Percentiles rank a stretch among this genome's conserved stretches.
phyloP scores from a whole-genome alignment of 1,284 basidiomycete genomes.

The Trametes versicolor region DNA sequence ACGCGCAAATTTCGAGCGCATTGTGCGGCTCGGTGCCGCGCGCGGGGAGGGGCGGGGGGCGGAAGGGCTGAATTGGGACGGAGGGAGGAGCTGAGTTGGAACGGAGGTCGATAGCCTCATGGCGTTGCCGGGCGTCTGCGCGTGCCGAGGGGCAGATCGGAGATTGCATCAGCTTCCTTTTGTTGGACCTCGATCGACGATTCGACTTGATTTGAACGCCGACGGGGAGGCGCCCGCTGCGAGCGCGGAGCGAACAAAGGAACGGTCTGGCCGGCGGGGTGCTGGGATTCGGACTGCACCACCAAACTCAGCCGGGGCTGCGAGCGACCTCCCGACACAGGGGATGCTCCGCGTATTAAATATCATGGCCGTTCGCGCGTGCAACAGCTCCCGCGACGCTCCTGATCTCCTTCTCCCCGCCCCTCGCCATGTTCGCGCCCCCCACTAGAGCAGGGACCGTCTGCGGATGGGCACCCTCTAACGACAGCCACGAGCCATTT shows the following conservation, averaged over 20 bases:
- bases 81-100: slow-evolving; percentile 27
- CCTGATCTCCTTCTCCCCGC: slow-evolving; percentile 18
- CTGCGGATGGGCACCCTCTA: slow-evolving; percentile 33
- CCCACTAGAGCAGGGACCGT: slow-evolving; percentile 29
- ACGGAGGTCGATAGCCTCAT: slow-evolving; percentile 35
- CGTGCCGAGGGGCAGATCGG: slow-evolving; percentile 23
- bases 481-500: slow-evolving; percentile 25
- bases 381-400: slow-evolving; percentile 31
- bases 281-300: slow-evolving; percentile 2
- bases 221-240: slow-evolving; percentile 17
- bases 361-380: slow-evolving; percentile 20
- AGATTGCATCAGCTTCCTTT: slow-evolving; percentile 30
- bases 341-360: slow-evolving; percentile 29
- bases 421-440: slow-evolving; percentile 26
- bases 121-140: slow-evolving; percentile 18
- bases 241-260: slow-evolving; percentile 24
- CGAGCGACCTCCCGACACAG: slow-evolving; percentile 20
- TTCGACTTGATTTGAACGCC: slow-evolving; percentile 30
- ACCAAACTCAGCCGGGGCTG: slow-evolving; percentile 22
- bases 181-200: slow-evolving; percentile 34
- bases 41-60: slow-evolving; percentile 10
- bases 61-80: slow-evolving; percentile 13
- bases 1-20: background rate
- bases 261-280: slow-evolving; percentile 25
- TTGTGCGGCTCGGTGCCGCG: slow-evolving; percentile 14